Percentiles rank a stretch among this genome's conserved stretches.
These are phyloP conservation scores for Penicillium glabrum DNA, from an alignment of 2,329 filamentous ascomycete species.

Conservation along the genomic window DNA sequence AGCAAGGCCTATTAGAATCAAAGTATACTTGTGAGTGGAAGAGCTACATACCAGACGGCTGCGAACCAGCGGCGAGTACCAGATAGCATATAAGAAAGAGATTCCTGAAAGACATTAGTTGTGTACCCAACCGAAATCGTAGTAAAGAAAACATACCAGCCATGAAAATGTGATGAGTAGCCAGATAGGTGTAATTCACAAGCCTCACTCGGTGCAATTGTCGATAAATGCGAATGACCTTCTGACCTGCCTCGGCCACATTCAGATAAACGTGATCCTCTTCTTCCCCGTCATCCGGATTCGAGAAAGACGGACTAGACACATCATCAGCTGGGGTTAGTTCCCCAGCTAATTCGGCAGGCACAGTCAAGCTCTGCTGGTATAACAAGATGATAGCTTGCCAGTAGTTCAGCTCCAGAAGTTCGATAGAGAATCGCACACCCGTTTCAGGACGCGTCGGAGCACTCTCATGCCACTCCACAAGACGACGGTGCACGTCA, in stretches of 20 bases:
- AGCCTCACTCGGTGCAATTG: conserved; percentile 83
- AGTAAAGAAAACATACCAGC: conserved; percentile 61
- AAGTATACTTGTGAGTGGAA: neutral
- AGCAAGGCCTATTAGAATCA: conserved; percentile 8
- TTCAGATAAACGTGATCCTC: conserved; percentile 92
- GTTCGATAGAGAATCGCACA: conserved; percentile 84
- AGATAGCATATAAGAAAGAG: conserved; percentile 94
- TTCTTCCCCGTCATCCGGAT: conserved; percentile 57
- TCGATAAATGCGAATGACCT: conserved; percentile 84
- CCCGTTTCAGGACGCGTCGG: conserved; percentile 77
- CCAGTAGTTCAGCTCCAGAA: conserved; percentile 96
- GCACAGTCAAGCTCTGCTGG: conserved; percentile 83
- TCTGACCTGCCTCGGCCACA: conserved; percentile 91
- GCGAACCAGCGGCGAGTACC: conserved; percentile 88
- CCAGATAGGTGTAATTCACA: conserved; percentile 94
- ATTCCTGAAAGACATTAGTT: conserved; percentile 53
- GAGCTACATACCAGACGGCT: conserved; percentile 71
- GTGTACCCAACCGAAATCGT: neutral
- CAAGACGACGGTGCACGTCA: conserved; percentile 79
- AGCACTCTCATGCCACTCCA: conserved; percentile 81
- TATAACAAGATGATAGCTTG: conserved; percentile 96
- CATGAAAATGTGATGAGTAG: conserved; percentile 96
- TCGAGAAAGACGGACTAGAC: conserved; percentile 53
- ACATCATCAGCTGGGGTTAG: conserved; percentile 61
- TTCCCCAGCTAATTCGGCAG: conserved; percentile 79